A percentile compares a stretch with the other conserved stretches of the same genome.
phyloP scores from a whole-genome alignment of 345 rosid genomes.

The Barbarea vulgaris region DNA sequence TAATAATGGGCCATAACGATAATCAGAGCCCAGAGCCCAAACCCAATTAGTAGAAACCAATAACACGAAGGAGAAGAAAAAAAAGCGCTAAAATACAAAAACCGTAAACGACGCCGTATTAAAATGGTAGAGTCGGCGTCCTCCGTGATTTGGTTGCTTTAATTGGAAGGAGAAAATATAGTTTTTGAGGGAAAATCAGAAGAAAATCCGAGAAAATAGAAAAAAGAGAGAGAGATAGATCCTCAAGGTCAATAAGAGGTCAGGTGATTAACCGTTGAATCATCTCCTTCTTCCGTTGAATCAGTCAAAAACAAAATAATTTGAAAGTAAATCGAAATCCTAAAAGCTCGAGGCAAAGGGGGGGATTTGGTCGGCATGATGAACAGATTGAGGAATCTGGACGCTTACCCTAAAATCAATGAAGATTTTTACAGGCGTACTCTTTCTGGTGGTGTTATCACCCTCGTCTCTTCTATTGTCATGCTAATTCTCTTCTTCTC shows the following conservation, averaged over 20 bases:
- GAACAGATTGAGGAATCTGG: conserved; percentile 64
- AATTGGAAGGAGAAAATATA: conserved; percentile 21
- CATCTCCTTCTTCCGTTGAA: conserved; percentile 35
- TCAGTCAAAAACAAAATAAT: conserved; percentile 26
- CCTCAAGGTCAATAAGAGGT: conserved; percentile 32
- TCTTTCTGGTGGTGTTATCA: conserved; percentile 84
- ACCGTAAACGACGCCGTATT: not conserved
- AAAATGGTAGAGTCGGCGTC: not conserved
- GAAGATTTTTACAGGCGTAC: conserved; percentile 90
- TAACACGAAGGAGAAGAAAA: too few relatives aligned
- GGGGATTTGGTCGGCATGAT: conserved; percentile 48
- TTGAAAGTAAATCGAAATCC: conserved; percentile 10
- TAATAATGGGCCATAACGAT: not conserved
- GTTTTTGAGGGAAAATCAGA: not conserved
- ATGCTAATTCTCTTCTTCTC: conserved; percentile 76
- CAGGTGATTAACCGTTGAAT: conserved; percentile 34
- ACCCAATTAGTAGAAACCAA: not conserved
- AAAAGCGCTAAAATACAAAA: not conserved
- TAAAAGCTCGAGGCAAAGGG: not conserved
- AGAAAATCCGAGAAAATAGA: conserved; percentile 37
- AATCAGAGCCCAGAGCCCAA: conserved; percentile 18
- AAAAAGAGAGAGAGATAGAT: conserved; percentile 2
- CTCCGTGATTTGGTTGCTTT: conserved; percentile 13
- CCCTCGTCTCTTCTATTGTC: conserved; percentile 63
- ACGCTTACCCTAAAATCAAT: conserved; percentile 88